These are phyloP conservation scores for Arthrinium phaeospermum DNA, from an alignment of 2,329 filamentous ascomycete species.

Conservation along the genomic window DNA sequence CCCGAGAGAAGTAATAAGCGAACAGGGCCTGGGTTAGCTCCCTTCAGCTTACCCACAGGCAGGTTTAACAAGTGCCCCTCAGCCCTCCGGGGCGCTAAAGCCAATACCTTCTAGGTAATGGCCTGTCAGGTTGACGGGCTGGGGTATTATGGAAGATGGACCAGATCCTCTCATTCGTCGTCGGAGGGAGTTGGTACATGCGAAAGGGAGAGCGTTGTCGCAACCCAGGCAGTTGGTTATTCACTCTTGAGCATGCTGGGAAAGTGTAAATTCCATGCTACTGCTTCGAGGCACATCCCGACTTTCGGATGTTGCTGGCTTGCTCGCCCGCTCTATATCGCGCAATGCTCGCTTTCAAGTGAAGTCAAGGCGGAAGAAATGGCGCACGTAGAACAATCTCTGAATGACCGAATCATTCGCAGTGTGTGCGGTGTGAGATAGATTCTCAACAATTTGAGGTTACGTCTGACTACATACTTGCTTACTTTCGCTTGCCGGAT, in stretches of 20 bases:
- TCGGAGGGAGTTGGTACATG: background rate
- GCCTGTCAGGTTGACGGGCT: background rate
- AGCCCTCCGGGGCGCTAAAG: background rate
- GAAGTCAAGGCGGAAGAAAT: background rate
- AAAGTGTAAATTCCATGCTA: background rate
- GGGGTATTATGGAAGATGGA: background rate
- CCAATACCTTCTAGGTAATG: background rate
- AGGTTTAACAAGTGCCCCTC: background rate
- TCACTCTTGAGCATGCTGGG: background rate
- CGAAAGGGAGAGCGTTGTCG: background rate
- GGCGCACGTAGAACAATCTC: background rate
- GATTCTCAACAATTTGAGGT: background rate
- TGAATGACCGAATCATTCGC: background rate
- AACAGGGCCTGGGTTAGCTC: background rate
- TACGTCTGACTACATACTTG: background rate
- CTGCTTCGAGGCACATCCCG: background rate
- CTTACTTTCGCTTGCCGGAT: constrained; percentile 4
- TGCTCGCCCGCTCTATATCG: background rate
- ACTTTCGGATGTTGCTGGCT: background rate
- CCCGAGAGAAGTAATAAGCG: background rate
- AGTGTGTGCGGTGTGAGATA: background rate
- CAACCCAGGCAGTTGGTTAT: background rate
- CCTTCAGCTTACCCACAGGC: constrained; percentile 1
- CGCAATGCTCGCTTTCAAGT: background rate
- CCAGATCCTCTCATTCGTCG: background rate